These are phyloP conservation scores for Ceratocystis alfenasii DNA, from an alignment of 2,329 filamentous ascomycete species.

Conservation along the genomic window DNA sequence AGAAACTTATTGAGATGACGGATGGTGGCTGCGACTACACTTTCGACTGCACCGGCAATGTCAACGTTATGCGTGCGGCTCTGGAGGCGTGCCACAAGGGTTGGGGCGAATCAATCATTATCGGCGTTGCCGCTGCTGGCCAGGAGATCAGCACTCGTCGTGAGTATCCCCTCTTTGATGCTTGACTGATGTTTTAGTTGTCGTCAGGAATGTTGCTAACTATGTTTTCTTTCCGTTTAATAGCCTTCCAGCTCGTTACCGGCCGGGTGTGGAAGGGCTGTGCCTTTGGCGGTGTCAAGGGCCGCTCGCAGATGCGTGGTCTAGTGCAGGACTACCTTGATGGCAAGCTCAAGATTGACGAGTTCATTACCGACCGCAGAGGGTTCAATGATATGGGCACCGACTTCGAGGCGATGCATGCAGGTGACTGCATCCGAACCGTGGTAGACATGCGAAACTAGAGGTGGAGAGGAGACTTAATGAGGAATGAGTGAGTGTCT, in stretches of 20 bases:
- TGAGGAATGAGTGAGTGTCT: background rate
- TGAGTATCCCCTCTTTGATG: slow-evolving; percentile 41
- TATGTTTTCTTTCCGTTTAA: slow-evolving; percentile 23
- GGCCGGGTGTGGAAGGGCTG: slow-evolving; percentile 97
- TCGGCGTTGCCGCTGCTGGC: slow-evolving; percentile 89
- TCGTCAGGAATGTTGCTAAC: slow-evolving; percentile 12
- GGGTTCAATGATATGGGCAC: slow-evolving; percentile 70
- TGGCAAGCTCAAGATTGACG: slow-evolving; percentile 90
- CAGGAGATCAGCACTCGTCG: slow-evolving; percentile 91
- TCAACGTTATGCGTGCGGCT: slow-evolving; percentile 86
- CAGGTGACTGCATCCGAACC: slow-evolving; percentile 90
- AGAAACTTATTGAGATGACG: slow-evolving; percentile 92
- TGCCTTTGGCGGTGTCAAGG: slow-evolving; percentile 96
- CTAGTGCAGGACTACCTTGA: slow-evolving; percentile 83
- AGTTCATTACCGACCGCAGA: slow-evolving; percentile 97
- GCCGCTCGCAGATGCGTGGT: slow-evolving; percentile 76
- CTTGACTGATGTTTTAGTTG: background rate
- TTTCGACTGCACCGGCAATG: slow-evolving; percentile 97
- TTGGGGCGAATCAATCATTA: slow-evolving; percentile 96
- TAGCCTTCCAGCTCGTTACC: slow-evolving; percentile 96
- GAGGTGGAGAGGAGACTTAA: background rate
- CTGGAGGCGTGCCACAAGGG: slow-evolving; percentile 98
- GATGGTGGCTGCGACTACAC: slow-evolving; percentile 98
- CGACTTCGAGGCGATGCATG: slow-evolving; percentile 89
- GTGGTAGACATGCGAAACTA: slow-evolving; percentile 56